A percentile compares a stretch with the other conserved stretches of the same genome.
Conservation (phyloP, 495 filamentous ascomycete species). For the Neohortaea acidophila region DNA sequence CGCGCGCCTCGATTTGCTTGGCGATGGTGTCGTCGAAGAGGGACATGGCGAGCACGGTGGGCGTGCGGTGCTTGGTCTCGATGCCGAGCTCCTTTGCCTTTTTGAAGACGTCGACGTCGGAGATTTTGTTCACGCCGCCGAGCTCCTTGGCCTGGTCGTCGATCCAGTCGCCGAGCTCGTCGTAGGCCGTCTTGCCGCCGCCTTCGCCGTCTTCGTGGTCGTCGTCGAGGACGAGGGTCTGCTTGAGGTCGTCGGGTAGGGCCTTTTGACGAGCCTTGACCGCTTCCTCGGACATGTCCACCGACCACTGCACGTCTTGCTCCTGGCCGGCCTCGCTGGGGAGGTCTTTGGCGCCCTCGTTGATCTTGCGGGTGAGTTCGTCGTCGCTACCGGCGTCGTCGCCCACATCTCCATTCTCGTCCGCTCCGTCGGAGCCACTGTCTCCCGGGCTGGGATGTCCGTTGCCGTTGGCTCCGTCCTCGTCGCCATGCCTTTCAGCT, state of each 20-base stretch:
- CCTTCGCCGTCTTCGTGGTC: constrained; percentile 73
- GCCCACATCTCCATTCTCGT: constrained; percentile 54
- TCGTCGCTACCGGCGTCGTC: constrained; percentile 78
- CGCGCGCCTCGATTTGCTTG: constrained; percentile 70
- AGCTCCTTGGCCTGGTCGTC: constrained; percentile 53
- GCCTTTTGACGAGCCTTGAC: constrained; percentile 85
- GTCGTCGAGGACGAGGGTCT: constrained; percentile 70
- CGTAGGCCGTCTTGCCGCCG: constrained; percentile 63
- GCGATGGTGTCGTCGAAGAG: constrained; percentile 83
- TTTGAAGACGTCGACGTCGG: constrained; percentile 79
- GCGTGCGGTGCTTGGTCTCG: constrained; percentile 83
- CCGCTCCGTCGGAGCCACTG: constrained; percentile 62
- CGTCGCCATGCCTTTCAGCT: constrained; percentile 47
- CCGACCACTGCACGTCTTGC: constrained; percentile 83
- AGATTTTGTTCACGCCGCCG: constrained; percentile 57
- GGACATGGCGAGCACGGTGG: constrained; percentile 82
- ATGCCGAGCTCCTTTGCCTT: constrained; percentile 95
- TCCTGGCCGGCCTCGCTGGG: constrained; percentile 50
- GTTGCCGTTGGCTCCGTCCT: constrained; percentile 42
- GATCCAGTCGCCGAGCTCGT: constrained; percentile 89
- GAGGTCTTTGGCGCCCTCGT: constrained; percentile 62
- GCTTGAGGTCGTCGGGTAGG: constrained; percentile 81
- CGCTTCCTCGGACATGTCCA: constrained; percentile 87
- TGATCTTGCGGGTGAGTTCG: constrained; percentile 79
- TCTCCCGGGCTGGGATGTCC: constrained; percentile 41